Base-by-base conservation (phyloP, 2,329 filamentous ascomycete genomes). In the Colletotrichum shisoi region DNA sequence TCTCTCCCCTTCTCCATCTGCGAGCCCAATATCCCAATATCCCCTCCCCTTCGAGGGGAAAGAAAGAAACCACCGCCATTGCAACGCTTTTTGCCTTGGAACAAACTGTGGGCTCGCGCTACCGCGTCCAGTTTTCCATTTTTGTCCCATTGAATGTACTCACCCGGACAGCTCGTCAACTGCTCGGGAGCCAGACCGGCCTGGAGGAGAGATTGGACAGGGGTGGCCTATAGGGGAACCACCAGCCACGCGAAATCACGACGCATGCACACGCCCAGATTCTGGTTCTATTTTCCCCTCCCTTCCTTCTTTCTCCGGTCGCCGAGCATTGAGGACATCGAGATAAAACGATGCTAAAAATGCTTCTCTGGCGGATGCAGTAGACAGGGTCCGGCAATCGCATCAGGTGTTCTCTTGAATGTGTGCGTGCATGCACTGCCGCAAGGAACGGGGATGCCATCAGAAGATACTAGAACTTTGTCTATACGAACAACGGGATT, bases 31-130 rank as follows among this genome's bases (percentile, higher is more conserved):
- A 7, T n/a, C 44, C n/a, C 17, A 31, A 31, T 31, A 34, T 34
- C 4, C 21, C 15, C 31, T 21, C n/a, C 17, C 15, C 37, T 27
- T 8, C 37, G 13, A 56, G 19, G 37, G 12, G 17, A n/a, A n/a
- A n/a, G 17, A 19, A 45, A 46, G n/a, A 17, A 27, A 27, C 46
- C 31, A 34, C 31, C 19, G 49, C 57, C 37, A 65, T 48, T 65
- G 42, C 42, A 62, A 65, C 62, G 49, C 42, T 56, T 34, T 34
- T 62, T 62, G 51, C 58, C 63, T 66, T 66, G 63, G 52, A 61
- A 62, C 1, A 44, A 19, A 39, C 31, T 53, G 31, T 21, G 40
- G 53, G 19, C 31, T 17, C 19, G 48, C n/a, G 17, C 56, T 46
- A n/a, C 61, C 46, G 24, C 53, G 19, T 4, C 27, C 17, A 9